Evolutionary conservation across 108 stramenopile genomes (phyloP), one percentile per base, ranked within the genome.

Genomic region (Mediolabrus comicus): DNA sequence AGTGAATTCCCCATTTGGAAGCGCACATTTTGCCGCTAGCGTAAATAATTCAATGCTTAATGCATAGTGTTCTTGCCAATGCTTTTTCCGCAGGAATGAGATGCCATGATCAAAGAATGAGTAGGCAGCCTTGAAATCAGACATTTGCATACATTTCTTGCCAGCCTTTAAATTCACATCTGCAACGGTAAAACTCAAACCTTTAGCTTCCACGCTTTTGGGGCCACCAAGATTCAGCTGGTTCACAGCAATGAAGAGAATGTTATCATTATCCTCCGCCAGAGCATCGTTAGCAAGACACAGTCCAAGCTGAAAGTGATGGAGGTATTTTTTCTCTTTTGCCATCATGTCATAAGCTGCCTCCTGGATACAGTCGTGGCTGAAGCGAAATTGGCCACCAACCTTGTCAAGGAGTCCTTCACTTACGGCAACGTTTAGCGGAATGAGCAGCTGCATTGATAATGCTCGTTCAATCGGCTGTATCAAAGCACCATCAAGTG

Each of bases 331-430:
- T 17, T 72, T 54, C 38, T 63, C 54, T 6, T 30, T 24, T 22
- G 24, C n/a, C 3, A 74, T 74, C 67, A 74, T 38, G 59, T 68
- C 34, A 14, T 74, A 74, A 10, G 67, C 67, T 4, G 73, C 73
- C 29, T 74, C 68, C 32, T 74, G 73, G 0, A 74, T 30, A 25
- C 62, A 59, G 36, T 71, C 70, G 35, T 71, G 70, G 11, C 35
- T 24, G 25, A 71, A 71, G 25, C 53, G 52, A 24, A 31, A 71
- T 1, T 32, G 25, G 5, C 49, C 51, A 36, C 55, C 62, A 17
- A 71, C 12, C 29, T 71, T 71, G 64, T 65, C 64, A 27, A 71
- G 25, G 35, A 71, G 6, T 16, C 70, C 70, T 65, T 64, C 64
- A 38, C 25, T 16, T 19, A 65, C 62, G 9, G 64, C 63, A 26